Conservation (phyloP, 495 filamentous ascomycete species). For the Recurvomyces mirabilis region DNA sequence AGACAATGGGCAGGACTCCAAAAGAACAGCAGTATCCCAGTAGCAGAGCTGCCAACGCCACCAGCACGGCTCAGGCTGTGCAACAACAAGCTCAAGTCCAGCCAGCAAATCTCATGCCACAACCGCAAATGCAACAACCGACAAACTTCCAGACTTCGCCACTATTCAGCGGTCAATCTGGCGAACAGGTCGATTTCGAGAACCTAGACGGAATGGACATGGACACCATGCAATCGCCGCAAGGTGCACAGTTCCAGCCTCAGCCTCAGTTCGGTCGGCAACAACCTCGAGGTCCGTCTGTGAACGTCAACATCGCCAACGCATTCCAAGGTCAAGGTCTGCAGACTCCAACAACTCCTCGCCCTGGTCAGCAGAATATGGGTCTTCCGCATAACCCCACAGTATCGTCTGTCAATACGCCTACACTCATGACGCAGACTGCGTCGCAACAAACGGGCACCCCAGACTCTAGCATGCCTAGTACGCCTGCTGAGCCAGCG, state of each 20-base stretch:
- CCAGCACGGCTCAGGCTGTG: constrained; percentile 21
- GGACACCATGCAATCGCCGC: constrained; percentile 61
- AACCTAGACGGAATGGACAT: constrained; percentile 92
- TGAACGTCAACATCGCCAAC: constrained; percentile 60
- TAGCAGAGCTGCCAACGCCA: constrained; percentile 30
- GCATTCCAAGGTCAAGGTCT: constrained; percentile 63
- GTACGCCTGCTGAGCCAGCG: constrained; percentile 52
- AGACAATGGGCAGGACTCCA: constrained; percentile 41
- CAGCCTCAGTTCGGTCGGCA: constrained; percentile 62
- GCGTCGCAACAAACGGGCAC: constrained; percentile 55
- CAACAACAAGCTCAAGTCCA: constrained; percentile 35
- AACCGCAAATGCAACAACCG: constrained; percentile 9
- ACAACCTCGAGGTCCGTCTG: constrained; percentile 45
- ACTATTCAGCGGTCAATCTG: constrained; percentile 26
- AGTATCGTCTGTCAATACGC: constrained; percentile 95
- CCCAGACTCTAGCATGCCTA: constrained; percentile 63
- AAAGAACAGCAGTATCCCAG: constrained; percentile 40
- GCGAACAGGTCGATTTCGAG: constrained; percentile 57
- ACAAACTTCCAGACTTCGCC: constrained; percentile 12
- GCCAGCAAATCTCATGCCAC: constrained; percentile 19
- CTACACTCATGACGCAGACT: constrained; percentile 51
- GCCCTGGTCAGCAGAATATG: constrained; percentile 50
- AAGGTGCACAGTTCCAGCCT: constrained; percentile 42
- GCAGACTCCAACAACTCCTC: constrained; percentile 76
- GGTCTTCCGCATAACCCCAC: constrained; percentile 83